phyloP scores from a whole-genome alignment of 129 eudicot species.

The Artemisia tridentata region DNA sequence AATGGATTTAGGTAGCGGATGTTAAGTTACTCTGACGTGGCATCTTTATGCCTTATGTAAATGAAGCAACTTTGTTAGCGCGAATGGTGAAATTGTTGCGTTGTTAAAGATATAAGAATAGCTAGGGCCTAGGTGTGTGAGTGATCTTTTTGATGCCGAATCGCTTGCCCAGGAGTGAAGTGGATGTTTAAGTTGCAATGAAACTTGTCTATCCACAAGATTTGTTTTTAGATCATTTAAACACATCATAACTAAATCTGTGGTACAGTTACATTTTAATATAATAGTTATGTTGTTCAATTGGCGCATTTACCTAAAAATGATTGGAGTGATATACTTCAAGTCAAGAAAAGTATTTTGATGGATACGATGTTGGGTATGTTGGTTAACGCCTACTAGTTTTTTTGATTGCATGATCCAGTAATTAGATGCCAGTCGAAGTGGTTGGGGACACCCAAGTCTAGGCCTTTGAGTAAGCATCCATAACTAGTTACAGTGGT shows the following conservation, averaged over 20 bases:
- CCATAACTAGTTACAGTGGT: neutral
- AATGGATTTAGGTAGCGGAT: conserved; percentile 7
- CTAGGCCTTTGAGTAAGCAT: conserved; percentile 1
- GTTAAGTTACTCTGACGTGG: neutral
- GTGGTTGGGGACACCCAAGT: neutral
- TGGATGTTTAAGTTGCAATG: no score
- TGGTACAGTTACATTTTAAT: no score
- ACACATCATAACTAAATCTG: no score
- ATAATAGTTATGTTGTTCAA: conserved; percentile 3
- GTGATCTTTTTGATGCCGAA: no score
- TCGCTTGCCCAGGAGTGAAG: no score
- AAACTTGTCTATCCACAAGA: no score
- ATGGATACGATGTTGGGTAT: neutral
- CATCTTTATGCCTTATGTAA: neutral
- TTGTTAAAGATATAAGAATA: neutral
- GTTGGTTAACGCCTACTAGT: neutral
- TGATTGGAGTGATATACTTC: neutral
- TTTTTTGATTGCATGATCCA: neutral
- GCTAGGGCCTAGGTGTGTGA: neutral
- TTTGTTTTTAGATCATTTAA: no score
- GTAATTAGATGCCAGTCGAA: neutral
- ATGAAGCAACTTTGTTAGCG: neutral
- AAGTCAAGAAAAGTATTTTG: neutral
- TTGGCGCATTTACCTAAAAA: neutral
- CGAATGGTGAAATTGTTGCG: neutral